Conservation (phyloP, 2,329 filamentous ascomycete species). For the Sporothrix pallida region DNA sequence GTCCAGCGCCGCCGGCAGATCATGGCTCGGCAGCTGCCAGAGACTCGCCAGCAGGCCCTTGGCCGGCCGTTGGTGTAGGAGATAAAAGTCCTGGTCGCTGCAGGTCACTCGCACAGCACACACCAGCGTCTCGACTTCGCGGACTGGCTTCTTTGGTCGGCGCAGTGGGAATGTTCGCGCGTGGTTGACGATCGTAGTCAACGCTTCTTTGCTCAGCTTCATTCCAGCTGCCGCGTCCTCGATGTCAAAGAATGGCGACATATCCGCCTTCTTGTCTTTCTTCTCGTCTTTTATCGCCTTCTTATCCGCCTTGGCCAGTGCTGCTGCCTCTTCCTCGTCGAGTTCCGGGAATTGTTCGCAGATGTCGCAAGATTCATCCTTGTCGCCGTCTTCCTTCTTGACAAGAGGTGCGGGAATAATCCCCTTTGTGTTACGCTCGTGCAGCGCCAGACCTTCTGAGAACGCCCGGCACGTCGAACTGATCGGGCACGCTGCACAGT, state of each 20-base stretch:
- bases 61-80: slow-evolving; percentile 58
- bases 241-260: slow-evolving; percentile 46
- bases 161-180: slow-evolving; percentile 60
- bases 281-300: neutral
- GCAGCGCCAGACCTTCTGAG: slow-evolving; percentile 51
- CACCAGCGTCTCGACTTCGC: slow-evolving; percentile 59
- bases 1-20: slow-evolving; percentile 20
- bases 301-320: slow-evolving; percentile 21
- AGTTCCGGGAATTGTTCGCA: slow-evolving; percentile 56
- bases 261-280: neutral
- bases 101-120: slow-evolving; percentile 53
- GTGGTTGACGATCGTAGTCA: slow-evolving; percentile 50
- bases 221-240: slow-evolving; percentile 30
- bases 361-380: too few species aligned
- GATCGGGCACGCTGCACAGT: slow-evolving; percentile 59
- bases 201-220: neutral
- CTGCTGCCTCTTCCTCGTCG: slow-evolving; percentile 38
- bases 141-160: slow-evolving; percentile 57
- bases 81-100: slow-evolving; percentile 45
- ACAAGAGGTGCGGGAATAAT: too few species aligned
- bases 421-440: neutral
- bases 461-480: slow-evolving; percentile 58
- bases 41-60: slow-evolving; percentile 61
- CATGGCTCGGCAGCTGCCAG: slow-evolving; percentile 61
- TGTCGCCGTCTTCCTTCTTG: too few species aligned